Conservation (phyloP, 2,329 filamentous ascomycete genomes). For the Fusarium transvaalense region DNA sequence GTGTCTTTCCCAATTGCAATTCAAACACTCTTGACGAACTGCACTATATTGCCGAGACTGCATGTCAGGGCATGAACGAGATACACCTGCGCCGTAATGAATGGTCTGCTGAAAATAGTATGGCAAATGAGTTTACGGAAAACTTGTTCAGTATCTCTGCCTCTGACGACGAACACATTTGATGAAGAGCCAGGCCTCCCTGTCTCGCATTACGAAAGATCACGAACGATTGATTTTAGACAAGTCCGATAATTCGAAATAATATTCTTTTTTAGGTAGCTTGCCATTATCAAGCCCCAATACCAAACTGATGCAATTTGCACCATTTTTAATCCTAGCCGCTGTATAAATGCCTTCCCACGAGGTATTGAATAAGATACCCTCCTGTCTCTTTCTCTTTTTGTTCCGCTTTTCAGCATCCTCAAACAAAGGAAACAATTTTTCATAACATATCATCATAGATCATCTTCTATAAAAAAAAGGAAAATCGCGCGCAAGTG, state of each 20-base stretch:
- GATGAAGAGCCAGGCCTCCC: conserved; percentile 5
- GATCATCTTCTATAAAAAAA: conserved; percentile 30
- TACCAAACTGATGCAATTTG: conserved; percentile 36
- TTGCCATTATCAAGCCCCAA: conserved; percentile 41
- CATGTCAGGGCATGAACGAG: conserved; percentile 59
- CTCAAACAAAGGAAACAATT: conserved; percentile 27
- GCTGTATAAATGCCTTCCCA: conserved; percentile 40
- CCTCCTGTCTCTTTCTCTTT: conserved; percentile 23
- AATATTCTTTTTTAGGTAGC: conserved; percentile 38
- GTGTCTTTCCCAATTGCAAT: conserved; percentile 60
- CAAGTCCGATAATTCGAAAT: conserved; percentile 18
- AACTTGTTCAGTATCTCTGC: conserved; percentile 44
- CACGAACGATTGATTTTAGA: conserved; percentile 14
- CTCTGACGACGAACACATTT: conserved; percentile 27
- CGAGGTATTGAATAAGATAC: conserved; percentile 19
- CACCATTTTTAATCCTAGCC: conserved; percentile 26
- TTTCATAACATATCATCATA: conserved; percentile 41
- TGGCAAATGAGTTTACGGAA: conserved; percentile 52
- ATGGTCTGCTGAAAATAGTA: conserved; percentile 47
- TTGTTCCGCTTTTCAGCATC: conserved; percentile 27
- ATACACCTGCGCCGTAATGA: conserved; percentile 54
- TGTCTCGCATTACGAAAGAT: conserved; percentile 3
- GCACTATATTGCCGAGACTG: conserved; percentile 59
- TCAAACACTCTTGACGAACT: conserved; percentile 59
- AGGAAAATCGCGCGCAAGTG: conserved; percentile 5